Base-by-base conservation (phyloP, 2,329 filamentous ascomycete species). In the Scorias spongiosa region DNA sequence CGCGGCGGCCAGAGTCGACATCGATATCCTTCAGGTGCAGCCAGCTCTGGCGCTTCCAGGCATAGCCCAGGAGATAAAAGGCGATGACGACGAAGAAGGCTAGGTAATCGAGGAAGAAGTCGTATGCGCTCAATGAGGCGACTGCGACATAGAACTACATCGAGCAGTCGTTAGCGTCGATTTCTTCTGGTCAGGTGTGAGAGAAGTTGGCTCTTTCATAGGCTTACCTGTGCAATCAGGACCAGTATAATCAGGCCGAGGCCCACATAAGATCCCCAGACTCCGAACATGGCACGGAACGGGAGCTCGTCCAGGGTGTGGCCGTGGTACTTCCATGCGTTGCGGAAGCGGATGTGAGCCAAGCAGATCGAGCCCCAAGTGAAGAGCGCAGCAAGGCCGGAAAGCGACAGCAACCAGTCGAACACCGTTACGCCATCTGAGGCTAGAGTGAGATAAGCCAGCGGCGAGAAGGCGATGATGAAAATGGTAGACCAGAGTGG, bases 221-320 rank as follows among this genome's bases (percentile, higher is more conserved):
- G 15, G 9, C 32, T 36, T 36, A 36, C 32, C 60, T 95, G 87
- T 1, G 84, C 84, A 39, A 82, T 59, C 26, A 95, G 71, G 28
- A 94, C 79, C 34, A 89, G 64, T 15, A 72, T 45, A 64, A 94
- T 93, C 60, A 93, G 76, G 29, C 68, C 51, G 45, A 94, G 71
- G 18, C 88, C 88, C 28, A 91, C 48, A 71, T 80, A 95, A 2
- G 85, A 93, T 9, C 88, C 89, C 9, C 74, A 52, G 8, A 91
- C 67, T 47, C 89, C 89, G 4, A 83, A 75, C 58, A 93, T 84
- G 0, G 84, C 84, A 30, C 66, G 70, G 68, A 91, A 95, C 6
- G 88, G 82, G 5, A 96, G 72, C 54, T 93, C 84, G 44, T 78
- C 69, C 30, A 88, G 67, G n/a, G 67, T 71, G 58, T 74, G 74